Evolutionary conservation across 208 protist species (phyloP), one percentile per base, ranked within the genome.

Genomic region (Trypanosoma platydactyli): DNA sequence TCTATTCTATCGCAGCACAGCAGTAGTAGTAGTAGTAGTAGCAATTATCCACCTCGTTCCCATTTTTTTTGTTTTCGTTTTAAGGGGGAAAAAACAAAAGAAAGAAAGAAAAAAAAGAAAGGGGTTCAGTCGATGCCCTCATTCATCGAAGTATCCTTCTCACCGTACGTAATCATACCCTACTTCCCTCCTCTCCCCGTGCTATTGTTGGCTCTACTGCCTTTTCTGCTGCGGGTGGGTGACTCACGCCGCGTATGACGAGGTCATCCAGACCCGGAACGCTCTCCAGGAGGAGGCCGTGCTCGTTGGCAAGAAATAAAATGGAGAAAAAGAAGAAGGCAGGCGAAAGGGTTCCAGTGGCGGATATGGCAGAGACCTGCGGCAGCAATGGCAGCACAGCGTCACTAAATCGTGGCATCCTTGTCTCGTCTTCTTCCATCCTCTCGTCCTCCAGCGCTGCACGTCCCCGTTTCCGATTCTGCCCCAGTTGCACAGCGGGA

Each of bases 291-390:
- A 91, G 57, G n/a, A 96, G 70, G 48, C 85, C 88, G 71, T 92
- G 84, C 72, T 94, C 88, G 35, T 96, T 96, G 12, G 88, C 86
- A 24, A 96, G 64, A 58, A 96, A 96, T 1, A 96, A 69, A 45
- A 96, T 85, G 6, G 86, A 96, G 52, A 96, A 96, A 81, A 94
- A 96, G 59, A 96, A 89, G 59, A 96, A 96, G 27, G 91, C 91
- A 4, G 91, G 91, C 3, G 91, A 96, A 1, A 96, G 69, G 15
- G 82, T 90, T 58, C 87, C 86, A 20, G 85, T 87, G 3, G 88
- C 81, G 20, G 83, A 91, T 51, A 96, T 77, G 5, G 60, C 63
- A 4, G 78, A 48, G 27, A 96, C 74, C 12, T 77, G 68, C 22
- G 88, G 90, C 3, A 95, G 74, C n/a, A 93, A 53, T 6, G 59